Evolutionary conservation across 2,329 filamentous ascomycete genomes (phyloP), one percentile per base, ranked within the genome.

Genomic region (Sporothrix sp.): DNA sequence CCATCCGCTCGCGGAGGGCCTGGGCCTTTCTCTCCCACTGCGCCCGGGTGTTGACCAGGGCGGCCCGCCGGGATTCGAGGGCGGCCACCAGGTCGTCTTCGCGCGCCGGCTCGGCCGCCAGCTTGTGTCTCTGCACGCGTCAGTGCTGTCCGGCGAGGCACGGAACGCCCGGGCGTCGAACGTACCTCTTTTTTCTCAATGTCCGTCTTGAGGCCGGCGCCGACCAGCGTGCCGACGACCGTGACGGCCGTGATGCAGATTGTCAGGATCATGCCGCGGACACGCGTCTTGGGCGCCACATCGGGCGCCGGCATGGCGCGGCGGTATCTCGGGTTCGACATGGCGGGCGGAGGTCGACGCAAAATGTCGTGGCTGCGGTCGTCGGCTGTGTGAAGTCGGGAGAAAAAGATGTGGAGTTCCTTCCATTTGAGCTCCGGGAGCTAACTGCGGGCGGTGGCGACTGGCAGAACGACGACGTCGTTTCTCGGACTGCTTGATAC

Each of bases 121-220:
- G 59, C 57, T 42, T 58, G 58, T 51, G 50, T 36, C 16, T 50
- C 33, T 40, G 33, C 8, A n/a, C 6, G 25, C 10, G 25, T 28
- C 10, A 6, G 25, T 28, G n/a, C n/a, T n/a, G n/a, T n/a, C n/a
- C n/a, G n/a, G n/a, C n/a, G n/a, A n/a, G n/a, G n/a, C n/a, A n/a
- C n/a, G n/a, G n/a, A n/a, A n/a, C n/a, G n/a, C n/a, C n/a, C n/a
- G n/a, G n/a, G n/a, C n/a, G n/a, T n/a, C n/a, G n/a, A n/a, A n/a
- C 50, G 8, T n/a, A 54, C 56, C 50, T 54, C 27, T 14, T 50
- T 52, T 3, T 47, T 52, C 49, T 66, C 59, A 13, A 58, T 52
- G 36, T 58, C 58, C 30, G 56, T 57, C 58, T 67, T 67, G 36
- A 67, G 57, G 3, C 59, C 58, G 4, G 65, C 65, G 32, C 65